These are phyloP conservation scores for Penicillium riverlandense DNA, from an alignment of 495 filamentous ascomycete species.

Conservation along the genomic window DNA sequence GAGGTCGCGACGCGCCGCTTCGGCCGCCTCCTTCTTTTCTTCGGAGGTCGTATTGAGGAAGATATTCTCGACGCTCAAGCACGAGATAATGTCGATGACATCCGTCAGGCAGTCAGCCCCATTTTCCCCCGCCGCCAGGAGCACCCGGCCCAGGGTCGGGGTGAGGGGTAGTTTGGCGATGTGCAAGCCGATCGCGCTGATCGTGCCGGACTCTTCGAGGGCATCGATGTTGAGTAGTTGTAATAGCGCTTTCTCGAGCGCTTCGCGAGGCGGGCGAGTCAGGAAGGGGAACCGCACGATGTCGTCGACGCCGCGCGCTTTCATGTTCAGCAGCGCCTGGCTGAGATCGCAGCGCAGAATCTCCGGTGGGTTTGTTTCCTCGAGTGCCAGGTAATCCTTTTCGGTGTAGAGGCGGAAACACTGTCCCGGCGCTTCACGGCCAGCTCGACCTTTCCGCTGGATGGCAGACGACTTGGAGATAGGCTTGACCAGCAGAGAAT, in stretches of 20 bases:
- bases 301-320: slow-evolving; percentile 80
- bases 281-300: slow-evolving; percentile 80
- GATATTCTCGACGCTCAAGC: slow-evolving; percentile 81
- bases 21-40: slow-evolving; percentile 71
- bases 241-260: slow-evolving; percentile 75
- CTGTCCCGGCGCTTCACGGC: slow-evolving; percentile 83
- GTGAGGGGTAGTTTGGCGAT: slow-evolving; percentile 80
- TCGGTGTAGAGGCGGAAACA: slow-evolving; percentile 90
- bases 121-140: slow-evolving; percentile 70
- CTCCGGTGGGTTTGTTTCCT: slow-evolving; percentile 74
- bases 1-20: slow-evolving; percentile 64
- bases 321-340: slow-evolving; percentile 85
- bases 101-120: slow-evolving; percentile 67
- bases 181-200: slow-evolving; percentile 65
- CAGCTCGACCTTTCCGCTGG: slow-evolving; percentile 86
- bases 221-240: slow-evolving; percentile 75
- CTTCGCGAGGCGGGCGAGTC: slow-evolving; percentile 67
- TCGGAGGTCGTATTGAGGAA: slow-evolving; percentile 76
- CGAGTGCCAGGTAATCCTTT: slow-evolving; percentile 59
- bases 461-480: slow-evolving; percentile 92
- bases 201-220: slow-evolving; percentile 60
- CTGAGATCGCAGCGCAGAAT: slow-evolving; percentile 86
- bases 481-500: slow-evolving; percentile 83
- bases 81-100: slow-evolving; percentile 86
- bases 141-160: slow-evolving; percentile 70